These are phyloP conservation scores for Harrya chromipes DNA, from an alignment of 768 basidiomycete genomes.

Conservation along the genomic window DNA sequence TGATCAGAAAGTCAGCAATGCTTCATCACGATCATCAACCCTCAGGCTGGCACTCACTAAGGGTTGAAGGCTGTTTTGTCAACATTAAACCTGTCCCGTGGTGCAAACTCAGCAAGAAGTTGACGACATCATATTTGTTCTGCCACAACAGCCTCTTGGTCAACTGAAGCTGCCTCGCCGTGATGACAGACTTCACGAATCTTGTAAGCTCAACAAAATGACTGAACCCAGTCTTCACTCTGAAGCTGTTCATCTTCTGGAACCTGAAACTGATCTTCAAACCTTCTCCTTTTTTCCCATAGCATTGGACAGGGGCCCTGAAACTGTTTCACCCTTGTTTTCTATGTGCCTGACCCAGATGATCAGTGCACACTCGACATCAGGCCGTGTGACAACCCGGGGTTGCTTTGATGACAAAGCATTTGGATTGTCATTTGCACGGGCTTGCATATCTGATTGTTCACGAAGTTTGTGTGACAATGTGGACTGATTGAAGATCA, in stretches of 20 bases:
- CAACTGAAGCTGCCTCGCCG: slow-evolving; percentile 12
- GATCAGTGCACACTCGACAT: slow-evolving; percentile 32
- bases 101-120: not conserved
- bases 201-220: slow-evolving; percentile 1
- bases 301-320: slow-evolving; percentile 10
- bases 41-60: too few species aligned
- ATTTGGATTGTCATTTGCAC: slow-evolving; percentile 16
- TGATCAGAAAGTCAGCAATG: too few species aligned
- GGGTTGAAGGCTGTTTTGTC: not conserved
- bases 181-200: slow-evolving; percentile 13
- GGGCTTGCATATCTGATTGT: slow-evolving; percentile 3
- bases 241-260: slow-evolving; percentile 21
- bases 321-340: slow-evolving; percentile 19
- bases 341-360: slow-evolving; percentile 35
- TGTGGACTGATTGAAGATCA: slow-evolving; percentile 12
- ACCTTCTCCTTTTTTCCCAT: slow-evolving; percentile 6
- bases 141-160: not conserved
- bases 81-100: not conserved
- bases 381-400: slow-evolving; percentile 33
- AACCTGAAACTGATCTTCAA: slow-evolving; percentile 28
- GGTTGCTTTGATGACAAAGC: slow-evolving; percentile 29
- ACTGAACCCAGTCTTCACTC: not conserved
- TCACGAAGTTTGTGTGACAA: slow-evolving; percentile 3
- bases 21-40: too few species aligned
- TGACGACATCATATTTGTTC: too few species aligned